Base-by-base conservation (phyloP, 306 rosid species). In the Vigna reflexopilosa region DNA sequence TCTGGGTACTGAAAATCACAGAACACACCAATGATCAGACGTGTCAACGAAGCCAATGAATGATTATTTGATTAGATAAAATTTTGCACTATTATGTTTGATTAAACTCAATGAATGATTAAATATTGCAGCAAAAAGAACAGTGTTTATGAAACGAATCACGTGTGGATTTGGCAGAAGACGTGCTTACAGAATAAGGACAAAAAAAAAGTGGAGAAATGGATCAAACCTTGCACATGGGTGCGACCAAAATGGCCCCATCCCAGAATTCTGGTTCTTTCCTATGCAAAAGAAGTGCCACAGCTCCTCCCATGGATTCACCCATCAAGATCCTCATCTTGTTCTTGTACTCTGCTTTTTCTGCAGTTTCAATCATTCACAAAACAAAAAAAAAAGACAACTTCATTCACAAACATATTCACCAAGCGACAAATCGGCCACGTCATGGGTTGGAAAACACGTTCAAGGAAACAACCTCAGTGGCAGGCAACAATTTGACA, bases 261-360 rank as follows among this genome's bases (percentile, higher is more conserved):
- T 96, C 99, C 97, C 97, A 96, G n/a, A 22, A 96, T 0, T 73
- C 69, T 16, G 97, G 97, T 77, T 24, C 87, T 59, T 87, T 90
- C 70, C 88, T 58, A 76, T 96, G 91, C 74, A 96, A 69, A 2
- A 85, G 85, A 12, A 96, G 86, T 72, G 87, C 94, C 83, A 90
- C 91, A 1, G 94, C 97, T 79, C 99, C 99, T 81, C 99, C 99
- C 98, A 96, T 90, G 13, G 99, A 96, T 82, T 96, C 99, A 5
- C 99, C 99, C 40, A 93, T 2, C 78, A 96, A 79, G 77, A 9
- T 91, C 77, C 96, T 90, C 90, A 83, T 86, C 77, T 85, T 93
- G 12, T 85, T 79, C 52, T 73, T 85, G 75, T 93, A 87, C 54
- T 87, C 97, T 14, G 19, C 28, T 76, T 74, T 91, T 61, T 87